phyloP scores from a whole-genome alignment of 108 stramenopile genomes.

The Parmales sp. region DNA sequence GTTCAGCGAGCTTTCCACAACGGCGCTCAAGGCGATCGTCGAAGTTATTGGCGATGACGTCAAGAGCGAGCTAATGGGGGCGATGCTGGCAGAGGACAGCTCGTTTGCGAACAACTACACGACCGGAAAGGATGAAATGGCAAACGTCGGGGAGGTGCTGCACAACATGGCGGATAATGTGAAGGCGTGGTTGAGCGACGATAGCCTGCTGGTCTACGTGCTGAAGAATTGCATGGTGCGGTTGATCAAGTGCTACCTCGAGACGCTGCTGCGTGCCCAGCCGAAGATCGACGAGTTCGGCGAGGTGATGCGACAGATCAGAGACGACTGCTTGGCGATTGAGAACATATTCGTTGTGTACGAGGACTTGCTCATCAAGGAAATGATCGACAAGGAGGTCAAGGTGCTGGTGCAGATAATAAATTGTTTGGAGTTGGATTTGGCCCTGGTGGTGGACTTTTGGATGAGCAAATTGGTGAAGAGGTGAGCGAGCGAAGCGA shows the following conservation, averaged over 20 bases:
- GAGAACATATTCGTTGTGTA: background rate
- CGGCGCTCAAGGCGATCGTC: background rate
- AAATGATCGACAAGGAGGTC: background rate
- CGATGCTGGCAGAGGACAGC: too few relatives aligned
- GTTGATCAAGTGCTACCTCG: background rate
- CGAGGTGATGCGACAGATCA: background rate
- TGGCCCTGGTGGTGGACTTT: background rate
- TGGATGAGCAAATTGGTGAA: constrained; percentile 10
- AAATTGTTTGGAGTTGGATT: background rate
- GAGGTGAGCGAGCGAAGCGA: background rate
- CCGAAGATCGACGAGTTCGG: constrained; percentile 1
- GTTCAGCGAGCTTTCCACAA: background rate
- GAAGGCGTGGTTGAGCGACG: background rate
- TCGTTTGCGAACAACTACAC: background rate
- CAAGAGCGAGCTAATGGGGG: background rate
- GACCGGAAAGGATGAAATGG: background rate
- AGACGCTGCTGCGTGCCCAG: background rate
- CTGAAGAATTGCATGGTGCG: background rate
- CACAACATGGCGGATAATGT: background rate
- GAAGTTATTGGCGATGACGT: background rate
- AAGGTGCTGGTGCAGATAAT: background rate
- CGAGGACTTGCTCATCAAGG: background rate
- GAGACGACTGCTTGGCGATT: background rate
- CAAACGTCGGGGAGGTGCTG: background rate
- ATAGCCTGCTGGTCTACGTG: background rate